phyloP scores from a whole-genome alignment of 2,329 filamentous ascomycete species.

The Trichophyton simii region DNA sequence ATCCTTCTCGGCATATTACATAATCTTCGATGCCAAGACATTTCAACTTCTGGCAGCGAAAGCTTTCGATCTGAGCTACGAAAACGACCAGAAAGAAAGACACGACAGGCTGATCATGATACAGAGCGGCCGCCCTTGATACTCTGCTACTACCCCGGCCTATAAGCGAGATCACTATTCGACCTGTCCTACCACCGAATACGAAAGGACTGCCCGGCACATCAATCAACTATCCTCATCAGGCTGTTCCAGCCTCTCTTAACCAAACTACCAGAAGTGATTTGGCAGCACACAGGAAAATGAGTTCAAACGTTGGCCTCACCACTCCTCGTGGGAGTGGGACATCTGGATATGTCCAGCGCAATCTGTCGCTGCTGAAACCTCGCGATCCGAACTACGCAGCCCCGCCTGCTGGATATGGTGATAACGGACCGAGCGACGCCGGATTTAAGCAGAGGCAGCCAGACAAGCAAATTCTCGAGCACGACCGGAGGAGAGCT shows the following conservation, averaged over 20 bases:
- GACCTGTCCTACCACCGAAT: neutral
- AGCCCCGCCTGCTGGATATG: constrained; percentile 19
- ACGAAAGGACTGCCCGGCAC: neutral
- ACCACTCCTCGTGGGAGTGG: constrained; percentile 87
- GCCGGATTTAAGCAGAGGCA: constrained; percentile 57
- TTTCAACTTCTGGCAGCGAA: neutral
- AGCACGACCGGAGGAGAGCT: constrained; percentile 82
- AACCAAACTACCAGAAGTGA: neutral
- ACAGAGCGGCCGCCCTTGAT: neutral
- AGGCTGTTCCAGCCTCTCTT: neutral
- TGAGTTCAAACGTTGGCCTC: constrained; percentile 97
- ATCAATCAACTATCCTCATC: neutral
- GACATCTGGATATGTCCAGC: constrained; percentile 94
- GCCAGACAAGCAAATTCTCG: constrained; percentile 82
- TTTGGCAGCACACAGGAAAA: constrained; percentile 39
- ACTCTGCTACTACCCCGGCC: neutral
- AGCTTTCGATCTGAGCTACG: neutral
- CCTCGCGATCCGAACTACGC: constrained; percentile 59
- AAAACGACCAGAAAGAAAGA: neutral
- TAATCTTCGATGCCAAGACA: neutral
- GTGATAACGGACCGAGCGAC: constrained; percentile 48
- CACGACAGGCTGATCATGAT: neutral
- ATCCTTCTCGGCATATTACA: neutral
- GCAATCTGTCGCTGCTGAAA: constrained; percentile 78
- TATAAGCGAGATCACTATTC: neutral